phyloP scores from a whole-genome alignment of 495 filamentous ascomycete genomes.

The Podospora anserina region DNA sequence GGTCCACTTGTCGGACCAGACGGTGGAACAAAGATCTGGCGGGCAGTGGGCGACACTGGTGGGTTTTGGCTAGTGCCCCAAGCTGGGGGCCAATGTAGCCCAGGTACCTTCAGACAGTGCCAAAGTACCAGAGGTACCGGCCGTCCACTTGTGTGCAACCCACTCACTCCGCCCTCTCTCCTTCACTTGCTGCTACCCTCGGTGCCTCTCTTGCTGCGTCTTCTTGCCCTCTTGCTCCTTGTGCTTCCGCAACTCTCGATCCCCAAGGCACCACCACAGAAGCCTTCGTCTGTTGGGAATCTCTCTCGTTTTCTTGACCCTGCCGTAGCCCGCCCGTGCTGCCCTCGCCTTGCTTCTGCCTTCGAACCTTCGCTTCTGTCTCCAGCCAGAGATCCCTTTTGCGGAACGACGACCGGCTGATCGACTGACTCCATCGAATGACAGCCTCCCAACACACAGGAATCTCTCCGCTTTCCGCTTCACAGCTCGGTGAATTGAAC shows the following conservation, averaged over 20 bases:
- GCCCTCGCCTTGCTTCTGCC: background rate
- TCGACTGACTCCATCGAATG: conserved; percentile 9
- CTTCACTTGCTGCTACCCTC: conserved; percentile 12
- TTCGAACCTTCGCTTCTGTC: background rate
- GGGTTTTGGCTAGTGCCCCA: conserved; percentile 22
- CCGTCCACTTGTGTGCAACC: conserved; percentile 19
- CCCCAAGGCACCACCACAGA: background rate
- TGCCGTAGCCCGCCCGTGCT: background rate
- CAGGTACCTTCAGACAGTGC: conserved; percentile 4
- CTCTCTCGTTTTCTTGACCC: conserved; percentile 8
- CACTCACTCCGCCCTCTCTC: conserved; percentile 19
- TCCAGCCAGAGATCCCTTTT: background rate
- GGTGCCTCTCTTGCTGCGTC: conserved; percentile 3
- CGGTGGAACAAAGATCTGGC: conserved; percentile 25
- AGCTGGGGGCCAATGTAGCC: conserved; percentile 15
- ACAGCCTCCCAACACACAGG: background rate
- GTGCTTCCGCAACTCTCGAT: background rate
- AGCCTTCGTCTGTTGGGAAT: background rate
- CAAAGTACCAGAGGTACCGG: conserved; percentile 21
- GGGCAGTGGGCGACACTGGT: conserved; percentile 15
- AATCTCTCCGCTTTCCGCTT: background rate
- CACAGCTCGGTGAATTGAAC: background rate
- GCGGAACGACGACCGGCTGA: conserved; percentile 7
- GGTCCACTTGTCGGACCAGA: conserved; percentile 12
- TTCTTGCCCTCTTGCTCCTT: background rate